phyloP scores from a whole-genome alignment of 2,329 filamentous ascomycete species.

The Paecilomyces niveus region DNA sequence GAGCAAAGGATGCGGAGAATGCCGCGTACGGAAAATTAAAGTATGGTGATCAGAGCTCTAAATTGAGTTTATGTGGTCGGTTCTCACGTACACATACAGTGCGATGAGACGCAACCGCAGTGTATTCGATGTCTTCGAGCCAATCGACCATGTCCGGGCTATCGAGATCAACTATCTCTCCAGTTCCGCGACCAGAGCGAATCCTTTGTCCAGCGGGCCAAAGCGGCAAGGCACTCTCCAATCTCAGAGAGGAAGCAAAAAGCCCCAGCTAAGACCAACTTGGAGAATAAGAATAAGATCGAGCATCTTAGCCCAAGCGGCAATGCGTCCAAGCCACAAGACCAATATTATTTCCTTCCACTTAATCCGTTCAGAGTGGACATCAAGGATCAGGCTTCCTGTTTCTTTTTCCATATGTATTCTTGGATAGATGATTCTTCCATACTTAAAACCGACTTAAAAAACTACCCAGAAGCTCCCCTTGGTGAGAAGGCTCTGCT shows the following conservation, averaged over 20 bases:
- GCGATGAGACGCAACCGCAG: conserved; percentile 53
- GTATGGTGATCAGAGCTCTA: conserved; percentile 1
- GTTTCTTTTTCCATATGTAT: conserved; percentile 29
- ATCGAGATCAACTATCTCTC: conserved; percentile 56
- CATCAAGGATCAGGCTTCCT: conserved; percentile 16
- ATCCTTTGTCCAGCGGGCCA: conserved; percentile 53
- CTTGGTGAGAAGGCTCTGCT: conserved; percentile 25
- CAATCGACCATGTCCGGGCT: conserved; percentile 55
- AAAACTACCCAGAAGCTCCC: conserved; percentile 13
- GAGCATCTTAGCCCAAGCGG: conserved; percentile 1
- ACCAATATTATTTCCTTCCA: not conserved
- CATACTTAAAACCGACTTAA: conserved; percentile 16
- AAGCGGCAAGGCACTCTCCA: conserved; percentile 14
- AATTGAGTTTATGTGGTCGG: conserved; percentile 12
- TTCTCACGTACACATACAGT: conserved; percentile 32
- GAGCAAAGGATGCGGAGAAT: conserved; percentile 28
- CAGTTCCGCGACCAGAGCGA: conserved; percentile 62
- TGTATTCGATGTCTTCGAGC: conserved; percentile 58
- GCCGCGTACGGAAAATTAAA: conserved; percentile 27
- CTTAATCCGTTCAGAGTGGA: not conserved
- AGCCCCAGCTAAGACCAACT: conserved; percentile 6
- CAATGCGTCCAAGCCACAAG: not conserved
- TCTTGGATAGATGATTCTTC: conserved; percentile 21
- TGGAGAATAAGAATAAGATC: not conserved
- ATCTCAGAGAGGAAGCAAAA: not conserved